A percentile compares a stretch with the other conserved stretches of the same genome.
Conservation (phyloP, 176 grass and related monocot genomes). For the Hordeum vulgare region MorexV3_pseudomolecules_assembly NC_058519.1:593598685-593599184, state of each 20-base stretch:
- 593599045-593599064: constrained; percentile 73
- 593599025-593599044: constrained; percentile 36
- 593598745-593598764: constrained; percentile 32
- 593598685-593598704: constrained; percentile 25
- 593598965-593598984: background rate
- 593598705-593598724: constrained; percentile 23
- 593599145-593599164: constrained; percentile 39
- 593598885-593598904: constrained; percentile 37
- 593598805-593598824: constrained; percentile 58
- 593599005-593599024: background rate
- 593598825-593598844: constrained; percentile 45
- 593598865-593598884: constrained; percentile 35
- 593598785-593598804: constrained; percentile 31
- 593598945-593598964: constrained; percentile 32
- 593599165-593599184: constrained; percentile 54
- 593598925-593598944: constrained; percentile 72
- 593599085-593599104: constrained; percentile 67
- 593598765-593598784: background rate
- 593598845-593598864: constrained; percentile 57
- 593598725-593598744: constrained; percentile 51
- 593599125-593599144: constrained; percentile 25
- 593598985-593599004: background rate
- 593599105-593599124: constrained; percentile 87
- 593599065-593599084: constrained; percentile 48
- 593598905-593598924: constrained; percentile 32